These are phyloP conservation scores for Aphanomyces cochlioides DNA, from an alignment of 352 stramenopile genomes.

Conservation along the genomic window DNA sequence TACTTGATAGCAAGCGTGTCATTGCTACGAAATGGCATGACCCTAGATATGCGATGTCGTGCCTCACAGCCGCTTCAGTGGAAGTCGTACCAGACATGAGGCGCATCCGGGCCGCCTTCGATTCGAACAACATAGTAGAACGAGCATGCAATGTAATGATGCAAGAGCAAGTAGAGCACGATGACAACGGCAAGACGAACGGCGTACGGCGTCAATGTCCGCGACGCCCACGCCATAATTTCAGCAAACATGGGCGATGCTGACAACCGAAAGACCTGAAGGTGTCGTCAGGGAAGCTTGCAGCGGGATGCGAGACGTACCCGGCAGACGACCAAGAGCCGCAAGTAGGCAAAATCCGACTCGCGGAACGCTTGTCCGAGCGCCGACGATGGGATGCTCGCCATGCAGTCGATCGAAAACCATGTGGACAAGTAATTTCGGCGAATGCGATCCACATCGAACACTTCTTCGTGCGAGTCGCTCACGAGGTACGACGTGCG, in stretches of 20 bases:
- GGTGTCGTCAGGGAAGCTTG: background rate
- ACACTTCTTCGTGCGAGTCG: conserved; percentile 1
- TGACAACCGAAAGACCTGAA: background rate
- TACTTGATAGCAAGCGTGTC: conserved; percentile 9
- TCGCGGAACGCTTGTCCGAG: background rate
- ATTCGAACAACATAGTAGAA: background rate
- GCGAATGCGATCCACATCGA: background rate
- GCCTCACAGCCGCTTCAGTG: background rate
- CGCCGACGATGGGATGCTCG: background rate
- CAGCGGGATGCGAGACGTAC: background rate
- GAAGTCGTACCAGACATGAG: background rate
- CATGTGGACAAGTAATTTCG: background rate
- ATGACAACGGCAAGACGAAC: conserved; percentile 3
- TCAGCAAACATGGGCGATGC: conserved; percentile 6
- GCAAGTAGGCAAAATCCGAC: background rate
- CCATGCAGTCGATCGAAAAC: conserved; percentile 4
- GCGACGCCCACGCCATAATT: conserved; percentile 7
- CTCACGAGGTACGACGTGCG: conserved; percentile 1
- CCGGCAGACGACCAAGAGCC: background rate
- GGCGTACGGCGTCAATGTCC: conserved; percentile 11
- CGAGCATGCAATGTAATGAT: conserved; percentile 19
- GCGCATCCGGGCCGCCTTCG: background rate
- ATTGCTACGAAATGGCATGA: background rate
- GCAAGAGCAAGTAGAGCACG: conserved; percentile 2
- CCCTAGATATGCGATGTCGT: background rate